A percentile compares a stretch with the other conserved stretches of the same genome.
phyloP scores from a whole-genome alignment of 2,329 filamentous ascomycete species.

The Penicillium glabrum region DNA sequence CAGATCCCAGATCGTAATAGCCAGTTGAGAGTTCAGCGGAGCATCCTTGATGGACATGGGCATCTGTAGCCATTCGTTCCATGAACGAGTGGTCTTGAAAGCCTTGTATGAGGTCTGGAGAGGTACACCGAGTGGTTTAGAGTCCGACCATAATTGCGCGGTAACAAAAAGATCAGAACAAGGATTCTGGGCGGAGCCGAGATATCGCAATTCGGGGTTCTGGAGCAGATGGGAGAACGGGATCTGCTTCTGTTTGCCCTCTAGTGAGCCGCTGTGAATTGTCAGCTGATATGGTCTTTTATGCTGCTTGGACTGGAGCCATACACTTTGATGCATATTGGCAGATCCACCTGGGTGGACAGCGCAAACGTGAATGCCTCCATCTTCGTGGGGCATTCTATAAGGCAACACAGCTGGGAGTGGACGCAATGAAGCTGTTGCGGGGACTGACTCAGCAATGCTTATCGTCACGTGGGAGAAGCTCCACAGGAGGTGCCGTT shows the following conservation, averaged over 20 bases:
- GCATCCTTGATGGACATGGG: slow-evolving; percentile 82
- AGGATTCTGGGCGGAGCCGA: slow-evolving; percentile 80
- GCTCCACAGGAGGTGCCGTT: too few species aligned
- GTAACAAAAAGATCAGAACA: slow-evolving; percentile 91
- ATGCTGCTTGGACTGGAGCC: slow-evolving; percentile 24
- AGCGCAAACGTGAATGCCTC: slow-evolving; percentile 95
- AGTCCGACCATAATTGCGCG: slow-evolving; percentile 91
- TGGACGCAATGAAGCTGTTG: slow-evolving; percentile 2
- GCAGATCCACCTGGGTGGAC: slow-evolving; percentile 78
- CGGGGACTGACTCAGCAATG: slow-evolving; percentile 14
- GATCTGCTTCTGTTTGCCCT: slow-evolving; percentile 73
- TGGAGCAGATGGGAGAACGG: slow-evolving; percentile 76
- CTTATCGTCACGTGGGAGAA: slow-evolving; percentile 10
- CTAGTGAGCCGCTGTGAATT: slow-evolving; percentile 64
- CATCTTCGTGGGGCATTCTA: slow-evolving; percentile 53
- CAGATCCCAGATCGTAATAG: slow-evolving; percentile 93
- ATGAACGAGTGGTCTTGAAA: slow-evolving; percentile 71
- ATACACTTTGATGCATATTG: slow-evolving; percentile 65
- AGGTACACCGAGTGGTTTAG: slow-evolving; percentile 88
- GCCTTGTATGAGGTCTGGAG: slow-evolving; percentile 90
- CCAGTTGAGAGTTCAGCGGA: slow-evolving; percentile 77
- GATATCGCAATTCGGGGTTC: slow-evolving; percentile 76
- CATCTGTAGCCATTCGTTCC: slow-evolving; percentile 95
- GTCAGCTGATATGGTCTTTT: slow-evolving; percentile 1
- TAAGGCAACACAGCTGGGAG: background rate